Evolutionary conservation across 176 grass and related monocot genomes (phyloP), one percentile per base, ranked within the genome.

Genomic region (Carex myosuroides): DNA sequence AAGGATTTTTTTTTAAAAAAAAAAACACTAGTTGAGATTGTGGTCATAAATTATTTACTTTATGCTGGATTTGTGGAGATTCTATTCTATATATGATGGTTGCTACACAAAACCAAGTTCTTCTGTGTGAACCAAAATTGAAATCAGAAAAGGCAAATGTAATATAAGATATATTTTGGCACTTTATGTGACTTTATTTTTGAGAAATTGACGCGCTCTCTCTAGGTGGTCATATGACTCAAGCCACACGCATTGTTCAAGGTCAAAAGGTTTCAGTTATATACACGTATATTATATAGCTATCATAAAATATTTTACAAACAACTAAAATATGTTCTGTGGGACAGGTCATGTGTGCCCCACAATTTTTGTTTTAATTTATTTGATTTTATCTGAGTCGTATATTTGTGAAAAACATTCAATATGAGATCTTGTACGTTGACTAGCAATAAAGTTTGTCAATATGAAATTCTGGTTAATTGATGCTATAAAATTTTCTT

Each of bases 161-260:
- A 32, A 29, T 54, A 16, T 76, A 76, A 16, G 73, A 18, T 57
- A 6, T 71, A 44, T 18, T 53, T 77, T 52, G 21, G 13, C 50
- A 77, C 13, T 78, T 78, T 33, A 1, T 78, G 16, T 57, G 48
- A 78, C 60, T 29, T 44, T 26, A 48, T 29, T 22, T 81, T 24
- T 64, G 41, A 24, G 37, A 64, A 60, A 62, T 64, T 24, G 32
- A 50, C 59, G 10, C 79, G 57, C 6, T 64, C 8, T 64, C 33
- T 48, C 79, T 81, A 81, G 59, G 54, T 64, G 18, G 13, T 62
- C 58, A 81, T 63, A 76, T 53, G 13, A 14, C 79, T 63, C 37
- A 7, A 1, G 57, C 57, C 56, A 44, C 79, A 63, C 79, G 79
- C 57, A 24, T 61, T 62, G 55, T 21, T 20, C 13, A 22, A 26